Percentiles rank a stretch among this genome's conserved stretches.
Evolutionary conservation across 2,329 filamentous ascomycete genomes (phyloP).

Genomic region (Neonectria faginata): DNA sequence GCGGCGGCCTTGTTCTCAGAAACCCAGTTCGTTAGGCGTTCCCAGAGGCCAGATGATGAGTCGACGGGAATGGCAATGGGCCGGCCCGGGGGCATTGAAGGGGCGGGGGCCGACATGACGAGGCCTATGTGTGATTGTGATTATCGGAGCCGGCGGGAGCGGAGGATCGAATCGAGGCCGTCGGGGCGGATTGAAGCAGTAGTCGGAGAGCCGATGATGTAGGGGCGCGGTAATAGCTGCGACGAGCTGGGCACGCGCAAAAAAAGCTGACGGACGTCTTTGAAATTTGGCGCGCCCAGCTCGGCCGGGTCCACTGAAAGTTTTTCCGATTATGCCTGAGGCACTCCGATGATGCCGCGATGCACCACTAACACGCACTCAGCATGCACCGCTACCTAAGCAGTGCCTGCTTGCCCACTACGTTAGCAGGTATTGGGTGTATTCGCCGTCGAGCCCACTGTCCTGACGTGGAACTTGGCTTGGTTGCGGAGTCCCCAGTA

Average conservation of each 20-base stretch:
- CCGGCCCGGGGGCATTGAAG: slow-evolving; percentile 60
- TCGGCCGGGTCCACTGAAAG: slow-evolving; percentile 44
- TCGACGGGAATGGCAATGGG: slow-evolving; percentile 62
- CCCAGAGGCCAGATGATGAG: slow-evolving; percentile 80
- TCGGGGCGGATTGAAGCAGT: slow-evolving; percentile 42
- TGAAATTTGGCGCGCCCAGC: slow-evolving; percentile 48
- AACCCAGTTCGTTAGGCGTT: slow-evolving; percentile 90
- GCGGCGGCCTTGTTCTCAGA: slow-evolving; percentile 95
- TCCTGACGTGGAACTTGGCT: slow-evolving; percentile 20
- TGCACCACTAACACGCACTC: slow-evolving; percentile 14
- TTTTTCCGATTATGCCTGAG: slow-evolving; percentile 47
- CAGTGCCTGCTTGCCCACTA: neutral
- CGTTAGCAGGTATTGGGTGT: neutral
- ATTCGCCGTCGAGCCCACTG: slow-evolving; percentile 1
- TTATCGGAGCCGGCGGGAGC: slow-evolving; percentile 38
- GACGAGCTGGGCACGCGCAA: slow-evolving; percentile 50
- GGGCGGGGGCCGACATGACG: slow-evolving; percentile 60
- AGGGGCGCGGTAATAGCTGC: slow-evolving; percentile 49
- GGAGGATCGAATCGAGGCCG: slow-evolving; percentile 44
- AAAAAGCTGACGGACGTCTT: slow-evolving; percentile 49
- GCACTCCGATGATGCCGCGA: slow-evolving; percentile 30
- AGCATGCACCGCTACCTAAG: slow-evolving; percentile 2
- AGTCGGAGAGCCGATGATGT: slow-evolving; percentile 50
- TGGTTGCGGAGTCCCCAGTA: neutral
- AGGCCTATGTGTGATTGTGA: slow-evolving; percentile 43